Evolutionary conservation across 1,284 basidiomycete species (phyloP).

Genomic region (Cryptococcus deneoformans): DNA sequence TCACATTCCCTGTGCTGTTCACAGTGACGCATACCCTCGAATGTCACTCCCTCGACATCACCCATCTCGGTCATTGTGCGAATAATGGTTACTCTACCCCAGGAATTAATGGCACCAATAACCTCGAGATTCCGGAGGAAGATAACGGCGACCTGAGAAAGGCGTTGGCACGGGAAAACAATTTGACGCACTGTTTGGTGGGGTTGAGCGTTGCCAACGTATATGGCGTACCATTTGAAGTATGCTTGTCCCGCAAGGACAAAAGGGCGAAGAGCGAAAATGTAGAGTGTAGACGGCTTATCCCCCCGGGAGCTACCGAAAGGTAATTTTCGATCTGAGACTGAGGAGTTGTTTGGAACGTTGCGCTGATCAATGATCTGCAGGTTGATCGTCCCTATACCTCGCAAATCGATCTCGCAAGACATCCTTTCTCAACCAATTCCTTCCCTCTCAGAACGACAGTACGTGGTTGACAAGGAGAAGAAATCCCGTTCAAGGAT

Average conservation of each 20-base stretch:
- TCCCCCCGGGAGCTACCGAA: constrained; percentile 79
- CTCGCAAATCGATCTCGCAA: constrained; percentile 61
- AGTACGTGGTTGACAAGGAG: constrained; percentile 83
- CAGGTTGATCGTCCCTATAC: constrained; percentile 76
- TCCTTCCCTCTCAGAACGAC: constrained; percentile 80
- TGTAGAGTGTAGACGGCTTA: constrained; percentile 53
- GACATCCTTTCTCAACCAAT: constrained; percentile 64
- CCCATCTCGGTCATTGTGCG: constrained; percentile 42
- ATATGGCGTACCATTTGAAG: constrained; percentile 83
- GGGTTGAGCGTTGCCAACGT: constrained; percentile 83
- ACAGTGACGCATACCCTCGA: constrained; percentile 93
- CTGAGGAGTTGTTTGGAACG: neutral
- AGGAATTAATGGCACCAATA: no score
- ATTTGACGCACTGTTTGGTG: constrained; percentile 74
- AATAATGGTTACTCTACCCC: no score
- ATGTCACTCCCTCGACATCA: constrained; percentile 72
- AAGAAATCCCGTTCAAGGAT: constrained; percentile 62
- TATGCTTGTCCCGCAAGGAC: constrained; percentile 57
- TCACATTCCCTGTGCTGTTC: constrained; percentile 79
- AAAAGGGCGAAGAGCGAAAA: neutral
- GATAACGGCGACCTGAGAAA: constrained; percentile 24
- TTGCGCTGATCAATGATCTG: neutral
- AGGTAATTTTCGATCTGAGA: constrained; percentile 52
- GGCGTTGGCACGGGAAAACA: constrained; percentile 48
- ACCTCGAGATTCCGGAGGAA: neutral